Percentiles rank a stretch among this genome's conserved stretches.
Conservation (phyloP, 768 basidiomycete genomes). For the Lanmaoa pseudosensibilis region DNA sequence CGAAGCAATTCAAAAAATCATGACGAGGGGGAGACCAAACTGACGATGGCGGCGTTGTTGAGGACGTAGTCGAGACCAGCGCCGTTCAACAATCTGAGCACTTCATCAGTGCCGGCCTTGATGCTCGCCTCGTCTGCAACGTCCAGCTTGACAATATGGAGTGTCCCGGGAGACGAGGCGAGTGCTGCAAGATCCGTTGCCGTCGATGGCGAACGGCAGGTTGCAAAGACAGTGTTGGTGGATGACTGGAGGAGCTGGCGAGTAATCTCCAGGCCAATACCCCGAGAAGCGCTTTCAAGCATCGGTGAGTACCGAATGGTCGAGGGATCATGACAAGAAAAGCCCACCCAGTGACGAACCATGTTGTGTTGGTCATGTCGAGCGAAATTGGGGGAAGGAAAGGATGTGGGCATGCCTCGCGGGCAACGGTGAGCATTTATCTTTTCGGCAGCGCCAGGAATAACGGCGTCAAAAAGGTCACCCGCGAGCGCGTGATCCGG, state of each 20-base stretch:
- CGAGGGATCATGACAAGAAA: not conserved
- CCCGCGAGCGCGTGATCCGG: not conserved
- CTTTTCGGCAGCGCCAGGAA: not conserved
- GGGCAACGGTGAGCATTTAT: not conserved
- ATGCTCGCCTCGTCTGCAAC: slow-evolving; percentile 29
- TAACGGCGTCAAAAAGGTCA: not conserved
- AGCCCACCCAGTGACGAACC: slow-evolving; percentile 10
- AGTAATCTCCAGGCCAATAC: slow-evolving; percentile 15
- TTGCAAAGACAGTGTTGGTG: slow-evolving; percentile 24
- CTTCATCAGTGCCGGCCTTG: slow-evolving; percentile 16
- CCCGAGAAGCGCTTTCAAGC: slow-evolving; percentile 4
- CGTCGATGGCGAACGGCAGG: slow-evolving; percentile 22
- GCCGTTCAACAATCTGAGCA: not conserved
- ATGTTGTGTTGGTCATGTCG: slow-evolving; percentile 2
- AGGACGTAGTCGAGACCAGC: not conserved
- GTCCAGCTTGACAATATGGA: slow-evolving; percentile 38
- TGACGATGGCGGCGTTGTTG: slow-evolving; percentile 42
- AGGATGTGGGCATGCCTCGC: too few relatives aligned
- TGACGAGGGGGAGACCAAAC: slow-evolving; percentile 8
- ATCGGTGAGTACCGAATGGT: not conserved
- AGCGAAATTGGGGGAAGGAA: not conserved
- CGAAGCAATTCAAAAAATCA: not conserved
- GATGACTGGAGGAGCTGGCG: slow-evolving; percentile 11
- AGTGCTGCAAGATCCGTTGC: slow-evolving; percentile 16
- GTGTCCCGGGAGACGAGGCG: slow-evolving; percentile 16